Percentiles rank a stretch among this genome's conserved stretches.
Conservation (phyloP, 371 early-diverging fungal genomes). For the Massospora cicadina region DNA sequence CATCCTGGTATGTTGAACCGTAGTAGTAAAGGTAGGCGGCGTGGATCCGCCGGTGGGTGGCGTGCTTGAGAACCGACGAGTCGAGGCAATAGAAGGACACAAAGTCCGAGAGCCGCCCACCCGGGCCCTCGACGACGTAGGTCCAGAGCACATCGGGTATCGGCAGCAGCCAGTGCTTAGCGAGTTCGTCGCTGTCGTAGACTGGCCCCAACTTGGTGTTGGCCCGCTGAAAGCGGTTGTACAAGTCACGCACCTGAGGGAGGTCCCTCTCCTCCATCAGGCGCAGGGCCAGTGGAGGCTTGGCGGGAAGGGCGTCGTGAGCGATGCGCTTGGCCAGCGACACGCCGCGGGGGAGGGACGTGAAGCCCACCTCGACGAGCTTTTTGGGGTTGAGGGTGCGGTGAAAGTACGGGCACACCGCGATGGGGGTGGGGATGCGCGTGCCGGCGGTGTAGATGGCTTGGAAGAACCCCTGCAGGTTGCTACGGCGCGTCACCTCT, state of each 20-base stretch:
- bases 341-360: slow-evolving; percentile 45
- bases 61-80: slow-evolving; percentile 57
- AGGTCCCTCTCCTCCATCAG: slow-evolving; percentile 60
- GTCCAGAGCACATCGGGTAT: slow-evolving; percentile 69
- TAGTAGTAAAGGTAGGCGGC: slow-evolving; percentile 92
- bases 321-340: slow-evolving; percentile 59
- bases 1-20: slow-evolving; percentile 31
- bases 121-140: slow-evolving; percentile 64
- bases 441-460: slow-evolving; percentile 96
- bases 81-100: slow-evolving; percentile 87
- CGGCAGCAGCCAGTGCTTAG: slow-evolving; percentile 83
- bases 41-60: slow-evolving; percentile 52
- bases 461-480: slow-evolving; percentile 88
- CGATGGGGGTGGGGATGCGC: slow-evolving; percentile 76
- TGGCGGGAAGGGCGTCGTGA: slow-evolving; percentile 44
- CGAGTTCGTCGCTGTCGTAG: slow-evolving; percentile 61
- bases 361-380: slow-evolving; percentile 82
- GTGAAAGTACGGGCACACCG: slow-evolving; percentile 74
- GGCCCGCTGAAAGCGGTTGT: slow-evolving; percentile 45
- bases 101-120: slow-evolving; percentile 35
- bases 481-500: slow-evolving; percentile 90
- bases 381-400: slow-evolving; percentile 86
- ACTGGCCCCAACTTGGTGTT: slow-evolving; percentile 51
- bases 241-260: slow-evolving; percentile 39
- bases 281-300: slow-evolving; percentile 52